Conservation (phyloP, 352 stramenopile genomes). For the Hyphochytrium catenoides region DNA sequence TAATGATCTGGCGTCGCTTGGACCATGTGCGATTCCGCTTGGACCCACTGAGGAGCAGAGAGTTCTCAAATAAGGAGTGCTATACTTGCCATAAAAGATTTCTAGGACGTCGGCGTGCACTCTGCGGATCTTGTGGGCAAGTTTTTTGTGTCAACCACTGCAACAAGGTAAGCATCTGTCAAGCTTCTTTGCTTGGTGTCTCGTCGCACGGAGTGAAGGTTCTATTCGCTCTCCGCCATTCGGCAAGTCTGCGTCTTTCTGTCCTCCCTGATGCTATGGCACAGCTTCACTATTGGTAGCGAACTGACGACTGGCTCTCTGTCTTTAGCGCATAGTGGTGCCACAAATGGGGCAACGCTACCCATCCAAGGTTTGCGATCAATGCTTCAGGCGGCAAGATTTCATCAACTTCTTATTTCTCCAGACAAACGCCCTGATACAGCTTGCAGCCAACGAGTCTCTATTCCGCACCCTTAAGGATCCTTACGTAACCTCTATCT, state of each 20-base stretch:
- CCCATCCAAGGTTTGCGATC: slow-evolving; percentile 19
- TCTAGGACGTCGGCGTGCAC: slow-evolving; percentile 20
- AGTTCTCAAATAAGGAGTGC: neutral
- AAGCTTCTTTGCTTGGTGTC: too few species aligned
- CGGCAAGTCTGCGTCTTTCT: too few species aligned
- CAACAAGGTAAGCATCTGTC: too few species aligned
- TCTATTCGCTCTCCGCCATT: too few species aligned
- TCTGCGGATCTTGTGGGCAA: slow-evolving; percentile 27
- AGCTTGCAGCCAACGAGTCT: too few species aligned
- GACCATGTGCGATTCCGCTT: slow-evolving; percentile 3
- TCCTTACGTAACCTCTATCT: slow-evolving; percentile 10
- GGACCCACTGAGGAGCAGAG: neutral
- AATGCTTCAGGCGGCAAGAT: slow-evolving; percentile 24
- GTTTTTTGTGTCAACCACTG: slow-evolving; percentile 36
- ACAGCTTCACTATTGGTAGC: neutral
- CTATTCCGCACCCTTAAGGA: slow-evolving; percentile 13
- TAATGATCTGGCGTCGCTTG: slow-evolving; percentile 4
- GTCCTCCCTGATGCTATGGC: slow-evolving; percentile 16
- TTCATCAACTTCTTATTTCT: slow-evolving; percentile 21
- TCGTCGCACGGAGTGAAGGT: too few species aligned
- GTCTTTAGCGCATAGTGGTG: too few species aligned
- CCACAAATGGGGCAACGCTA: slow-evolving; percentile 17
- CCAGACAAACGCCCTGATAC: slow-evolving; percentile 16
- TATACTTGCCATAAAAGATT: slow-evolving; percentile 8
- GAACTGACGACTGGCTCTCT: slow-evolving; percentile 1